A percentile compares a stretch with the other conserved stretches of the same genome.
Conservation (phyloP, 495 filamentous ascomycete species). For the Daldinia vernicosa region DNA sequence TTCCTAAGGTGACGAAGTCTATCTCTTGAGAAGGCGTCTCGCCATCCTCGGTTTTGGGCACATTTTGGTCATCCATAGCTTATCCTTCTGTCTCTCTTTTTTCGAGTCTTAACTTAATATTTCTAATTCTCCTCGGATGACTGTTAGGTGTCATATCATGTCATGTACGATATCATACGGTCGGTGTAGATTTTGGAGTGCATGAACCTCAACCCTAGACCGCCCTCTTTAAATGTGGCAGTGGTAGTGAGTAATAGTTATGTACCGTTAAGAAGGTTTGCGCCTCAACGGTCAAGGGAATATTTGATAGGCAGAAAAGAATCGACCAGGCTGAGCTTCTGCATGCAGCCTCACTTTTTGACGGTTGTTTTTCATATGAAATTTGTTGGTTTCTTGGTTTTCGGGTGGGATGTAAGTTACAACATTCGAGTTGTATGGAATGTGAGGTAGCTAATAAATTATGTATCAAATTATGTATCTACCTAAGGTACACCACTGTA, state of each 20-base stretch:
- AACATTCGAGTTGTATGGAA: constrained; percentile 1
- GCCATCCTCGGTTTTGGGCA: constrained; percentile 22
- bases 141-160: constrained; percentile 31
- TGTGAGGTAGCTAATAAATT: background rate
- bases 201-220: constrained; percentile 30
- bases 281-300: constrained; percentile 9
- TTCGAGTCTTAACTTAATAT: constrained; percentile 19
- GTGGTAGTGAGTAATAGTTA: background rate
- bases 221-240: constrained; percentile 19
- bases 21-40: constrained; percentile 56
- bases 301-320: constrained; percentile 24
- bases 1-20: constrained; percentile 88
- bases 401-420: background rate
- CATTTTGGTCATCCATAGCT: constrained; percentile 35
- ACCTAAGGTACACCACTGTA: background rate
- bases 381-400: background rate
- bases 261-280: constrained; percentile 17
- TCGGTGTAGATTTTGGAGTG: constrained; percentile 22
- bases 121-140: constrained; percentile 8
- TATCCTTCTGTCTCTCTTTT: background rate
- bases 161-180: constrained; percentile 25
- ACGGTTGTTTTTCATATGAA: constrained; percentile 12
- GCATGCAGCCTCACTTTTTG: constrained; percentile 36
- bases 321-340: constrained; percentile 34
- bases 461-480: background rate